Percentiles rank a stretch among this genome's conserved stretches.
These are phyloP conservation scores for Tetrahymena thermophila DNA, from an alignment of 73 alveolate species.

Conservation along the genomic window DNA sequence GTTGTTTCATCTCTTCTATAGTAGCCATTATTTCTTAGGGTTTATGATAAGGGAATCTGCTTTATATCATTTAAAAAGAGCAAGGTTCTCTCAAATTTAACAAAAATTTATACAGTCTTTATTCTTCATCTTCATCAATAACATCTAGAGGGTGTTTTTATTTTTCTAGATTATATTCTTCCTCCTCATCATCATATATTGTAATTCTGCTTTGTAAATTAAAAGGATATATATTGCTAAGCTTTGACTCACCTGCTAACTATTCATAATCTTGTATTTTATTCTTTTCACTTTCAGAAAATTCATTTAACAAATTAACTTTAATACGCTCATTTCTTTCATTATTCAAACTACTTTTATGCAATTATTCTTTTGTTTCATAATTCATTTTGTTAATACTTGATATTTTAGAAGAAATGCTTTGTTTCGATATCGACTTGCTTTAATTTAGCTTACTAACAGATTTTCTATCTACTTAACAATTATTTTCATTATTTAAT, in stretches of 20 bases:
- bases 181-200: not conserved
- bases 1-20: not conserved
- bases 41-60: not conserved
- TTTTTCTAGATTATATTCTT: not conserved
- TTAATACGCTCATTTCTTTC: not conserved
- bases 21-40: not conserved
- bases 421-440: not conserved
- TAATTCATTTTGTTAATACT: not conserved
- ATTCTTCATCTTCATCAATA: not conserved
- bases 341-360: not conserved
- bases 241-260: not conserved
- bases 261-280: not conserved
- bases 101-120: not conserved
- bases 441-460: not conserved
- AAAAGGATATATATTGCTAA: not conserved
- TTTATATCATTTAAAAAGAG: not conserved
- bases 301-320: not conserved
- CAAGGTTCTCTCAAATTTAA: not conserved
- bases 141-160: not conserved
- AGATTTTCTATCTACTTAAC: not conserved
- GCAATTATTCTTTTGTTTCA: not conserved
- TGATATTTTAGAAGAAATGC: not conserved
- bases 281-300: not conserved
- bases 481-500: not conserved
- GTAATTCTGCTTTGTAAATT: not conserved